Evolutionary conservation across 2,329 filamentous ascomycete genomes (phyloP), one percentile per base, ranked within the genome.

Genomic region (Mycogone perniciosa): DNA sequence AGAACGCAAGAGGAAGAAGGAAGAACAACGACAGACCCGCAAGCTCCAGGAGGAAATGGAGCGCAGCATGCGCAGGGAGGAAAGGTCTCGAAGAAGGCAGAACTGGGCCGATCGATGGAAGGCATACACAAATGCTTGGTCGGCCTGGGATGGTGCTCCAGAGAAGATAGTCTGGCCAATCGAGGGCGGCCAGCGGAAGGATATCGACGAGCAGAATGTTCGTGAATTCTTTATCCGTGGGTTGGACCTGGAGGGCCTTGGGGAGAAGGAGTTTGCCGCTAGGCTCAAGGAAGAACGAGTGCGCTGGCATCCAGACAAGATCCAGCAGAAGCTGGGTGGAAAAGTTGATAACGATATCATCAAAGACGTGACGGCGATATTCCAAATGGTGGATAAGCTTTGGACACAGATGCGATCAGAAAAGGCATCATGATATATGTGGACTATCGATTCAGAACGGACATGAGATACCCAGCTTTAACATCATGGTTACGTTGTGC

Each of bases 301-400:
- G 13, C 79, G 90, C 11, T 99, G 93, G 93, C 93, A 99, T 72
- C 93, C 93, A 4, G 93, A 99, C 71, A 99, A 97, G 75, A 87
- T 97, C 50, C 89, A 96, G 73, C 93, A 96, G 71, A 81, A 84
- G 48, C 84, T 95, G 54, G 88, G 89, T 3, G 82, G 80, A 0
- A 72, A 81, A 53, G 81, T 95, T 44, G 85, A 91, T 44, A 76
- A 82, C 27, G 77, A 77, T 4, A 81, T 88, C 3, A 84, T 95
- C 77, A 82, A 81, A 63, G 78, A 83, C 48, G 88, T 96, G 39
- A 99, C 92, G 8, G 86, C 88, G 6, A 85, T 96, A 7, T 99
- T 97, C 62, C 92, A 97, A 70, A 84, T 90, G 31, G 79, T 97
- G 43, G 93, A 99, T 71, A 76, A 74, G 46, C 69, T 96, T 60